These are phyloP conservation scores for Picea sitchensis DNA, from an alignment of 75 land plant genomes.

Conservation along the genomic window DNA sequence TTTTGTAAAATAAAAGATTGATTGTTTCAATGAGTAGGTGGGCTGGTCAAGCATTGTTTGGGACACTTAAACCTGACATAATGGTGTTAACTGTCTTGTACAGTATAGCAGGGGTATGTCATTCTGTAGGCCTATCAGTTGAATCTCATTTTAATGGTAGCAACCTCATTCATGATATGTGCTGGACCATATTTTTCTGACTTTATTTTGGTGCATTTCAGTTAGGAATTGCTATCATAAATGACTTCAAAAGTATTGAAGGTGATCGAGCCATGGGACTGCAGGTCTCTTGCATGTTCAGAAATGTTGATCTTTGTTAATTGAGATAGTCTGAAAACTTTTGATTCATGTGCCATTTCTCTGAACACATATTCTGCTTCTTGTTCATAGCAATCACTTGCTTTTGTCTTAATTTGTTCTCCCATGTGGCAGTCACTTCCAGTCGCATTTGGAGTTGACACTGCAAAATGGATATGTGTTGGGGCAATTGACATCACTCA, in stretches of 20 bases:
- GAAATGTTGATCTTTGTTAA: conserved; percentile 13
- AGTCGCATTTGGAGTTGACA: conserved; percentile 92
- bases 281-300: conserved; percentile 53
- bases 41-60: conserved; percentile 98
- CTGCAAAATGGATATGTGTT: conserved; percentile 98
- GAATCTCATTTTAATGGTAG: background rate
- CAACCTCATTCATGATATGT: background rate
- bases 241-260: conserved; percentile 98
- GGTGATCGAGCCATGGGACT: conserved; percentile 94
- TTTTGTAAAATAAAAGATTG: background rate
- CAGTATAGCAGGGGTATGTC: conserved; percentile 92
- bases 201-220: conserved; percentile 23
- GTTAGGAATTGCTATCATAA: conserved; percentile 94
- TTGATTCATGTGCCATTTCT: background rate
- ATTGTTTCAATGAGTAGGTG: conserved; percentile 52
- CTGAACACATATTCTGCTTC: background rate
- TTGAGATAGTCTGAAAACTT: background rate
- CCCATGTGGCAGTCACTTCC: conserved; percentile 73
- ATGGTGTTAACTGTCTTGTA: conserved; percentile 85
- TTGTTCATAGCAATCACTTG: background rate
- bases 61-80: conserved; percentile 82
- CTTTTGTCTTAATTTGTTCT: conserved; percentile 7
- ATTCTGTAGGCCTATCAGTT: background rate
- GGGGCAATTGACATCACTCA: conserved; percentile 96
- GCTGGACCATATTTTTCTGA: background rate